Conservation (phyloP, 1,284 basidiomycete genomes). For the Rhodotorula sp. region DNA sequence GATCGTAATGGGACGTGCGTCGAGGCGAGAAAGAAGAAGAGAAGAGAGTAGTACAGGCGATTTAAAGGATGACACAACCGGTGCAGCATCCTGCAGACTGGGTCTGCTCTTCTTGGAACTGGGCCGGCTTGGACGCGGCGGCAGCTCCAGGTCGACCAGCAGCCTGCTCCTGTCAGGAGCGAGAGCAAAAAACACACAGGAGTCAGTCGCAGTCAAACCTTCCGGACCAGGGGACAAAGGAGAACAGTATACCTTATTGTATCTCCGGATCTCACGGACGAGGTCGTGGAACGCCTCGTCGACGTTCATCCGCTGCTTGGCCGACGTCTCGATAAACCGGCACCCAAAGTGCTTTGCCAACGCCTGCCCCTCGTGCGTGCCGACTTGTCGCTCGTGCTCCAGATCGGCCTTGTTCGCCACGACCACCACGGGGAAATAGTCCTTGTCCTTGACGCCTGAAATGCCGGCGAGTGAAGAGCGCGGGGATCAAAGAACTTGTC, state of each 20-base stretch:
- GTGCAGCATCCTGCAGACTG: conserved; percentile 63
- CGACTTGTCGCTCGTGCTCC: conserved; percentile 96
- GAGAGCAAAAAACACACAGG: not conserved
- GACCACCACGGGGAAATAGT: conserved; percentile 95
- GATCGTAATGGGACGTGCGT: not conserved
- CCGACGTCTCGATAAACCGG: conserved; percentile 97
- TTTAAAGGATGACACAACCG: conserved; percentile 65
- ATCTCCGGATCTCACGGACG: conserved; percentile 92
- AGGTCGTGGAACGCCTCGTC: conserved; percentile 98
- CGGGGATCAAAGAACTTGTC: not conserved
- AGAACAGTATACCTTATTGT: conserved; percentile 73
- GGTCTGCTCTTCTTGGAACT: conserved; percentile 43
- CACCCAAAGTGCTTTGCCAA: conserved; percentile 95
- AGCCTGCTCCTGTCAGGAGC: conserved; percentile 28
- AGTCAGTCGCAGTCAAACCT: too few relatives aligned
- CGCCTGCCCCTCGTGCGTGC: conserved; percentile 96
- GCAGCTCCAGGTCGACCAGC: conserved; percentile 38
- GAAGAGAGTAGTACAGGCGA: not conserved
- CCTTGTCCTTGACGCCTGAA: conserved; percentile 82
- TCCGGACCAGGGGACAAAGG: not conserved
- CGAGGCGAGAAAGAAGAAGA: not conserved
- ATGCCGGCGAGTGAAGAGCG: not conserved
- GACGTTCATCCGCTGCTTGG: conserved; percentile 97
- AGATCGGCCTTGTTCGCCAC: conserved; percentile 99
- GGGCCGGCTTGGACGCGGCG: conserved; percentile 12